Evolutionary conservation across 495 filamentous ascomycete species (phyloP).

Genomic region (Hyaloscypha hepaticicola): DNA sequence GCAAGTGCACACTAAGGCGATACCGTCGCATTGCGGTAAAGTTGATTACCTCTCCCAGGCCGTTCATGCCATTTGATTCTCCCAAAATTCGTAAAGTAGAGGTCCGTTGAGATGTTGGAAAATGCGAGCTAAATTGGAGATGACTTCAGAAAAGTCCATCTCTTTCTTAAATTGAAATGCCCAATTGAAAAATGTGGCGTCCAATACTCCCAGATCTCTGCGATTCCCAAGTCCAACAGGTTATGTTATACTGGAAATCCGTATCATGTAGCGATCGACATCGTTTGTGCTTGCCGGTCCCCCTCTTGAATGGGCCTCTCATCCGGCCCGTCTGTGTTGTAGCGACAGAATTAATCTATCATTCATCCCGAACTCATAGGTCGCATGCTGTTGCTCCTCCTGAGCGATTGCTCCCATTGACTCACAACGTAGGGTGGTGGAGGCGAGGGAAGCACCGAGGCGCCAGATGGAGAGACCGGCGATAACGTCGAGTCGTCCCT

Average conservation of each 20-base stretch:
- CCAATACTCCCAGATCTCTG: neutral
- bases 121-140: neutral
- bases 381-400: slow-evolving; percentile 3
- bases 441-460: slow-evolving; percentile 16
- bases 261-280: neutral
- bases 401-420: slow-evolving; percentile 20
- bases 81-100: neutral
- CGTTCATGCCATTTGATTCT: neutral
- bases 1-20: neutral
- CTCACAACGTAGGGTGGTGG: slow-evolving; percentile 28
- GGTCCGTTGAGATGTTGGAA: neutral
- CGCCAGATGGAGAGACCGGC: neutral
- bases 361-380: slow-evolving; percentile 20
- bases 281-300: neutral
- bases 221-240: neutral
- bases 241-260: neutral
- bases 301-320: neutral
- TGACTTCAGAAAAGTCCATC: neutral
- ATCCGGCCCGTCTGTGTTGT: neutral
- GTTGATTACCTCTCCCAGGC: neutral
- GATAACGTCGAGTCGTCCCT: slow-evolving; percentile 14
- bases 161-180: neutral
- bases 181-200: neutral
- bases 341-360: neutral
- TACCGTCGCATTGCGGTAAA: neutral